Evolutionary conservation across 1,139 yeast genomes (phyloP).

Genomic region (Taphrina betulina): DNA sequence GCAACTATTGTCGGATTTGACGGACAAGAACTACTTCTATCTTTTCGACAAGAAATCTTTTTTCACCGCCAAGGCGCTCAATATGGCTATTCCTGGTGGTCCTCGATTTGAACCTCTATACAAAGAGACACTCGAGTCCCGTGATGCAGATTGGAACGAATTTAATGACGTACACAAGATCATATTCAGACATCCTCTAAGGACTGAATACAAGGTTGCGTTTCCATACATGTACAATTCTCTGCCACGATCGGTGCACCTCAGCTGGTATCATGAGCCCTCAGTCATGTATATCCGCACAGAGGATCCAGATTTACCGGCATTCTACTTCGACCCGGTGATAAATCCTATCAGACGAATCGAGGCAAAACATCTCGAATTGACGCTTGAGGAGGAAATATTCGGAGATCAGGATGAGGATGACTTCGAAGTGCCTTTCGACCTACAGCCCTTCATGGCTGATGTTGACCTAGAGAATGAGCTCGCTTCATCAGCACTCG

Average conservation of each 20-base stretch:
- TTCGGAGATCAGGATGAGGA: constrained; percentile 45
- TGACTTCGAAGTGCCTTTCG: constrained; percentile 48
- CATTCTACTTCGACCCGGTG: constrained; percentile 56
- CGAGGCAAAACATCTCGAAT: constrained; percentile 39
- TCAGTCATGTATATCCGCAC: constrained; percentile 51
- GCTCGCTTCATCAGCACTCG: constrained; percentile 59
- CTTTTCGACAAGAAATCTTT: constrained; percentile 75
- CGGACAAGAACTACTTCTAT: constrained; percentile 61
- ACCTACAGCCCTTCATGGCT: constrained; percentile 52
- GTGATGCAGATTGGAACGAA: constrained; percentile 75
- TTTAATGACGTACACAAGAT: constrained; percentile 85
- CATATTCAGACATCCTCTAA: constrained; percentile 70
- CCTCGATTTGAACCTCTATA: constrained; percentile 92
- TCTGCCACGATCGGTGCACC: constrained; percentile 62
- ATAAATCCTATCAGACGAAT: constrained; percentile 56
- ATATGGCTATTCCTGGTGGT: constrained; percentile 87
- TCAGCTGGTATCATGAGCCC: constrained; percentile 65
- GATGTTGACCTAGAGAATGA: constrained; percentile 51
- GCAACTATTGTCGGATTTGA: constrained; percentile 62
- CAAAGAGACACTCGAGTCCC: constrained; percentile 62
- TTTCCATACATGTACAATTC: constrained; percentile 84
- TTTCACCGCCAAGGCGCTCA: constrained; percentile 85
- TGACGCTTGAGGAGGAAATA: constrained; percentile 39
- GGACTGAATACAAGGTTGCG: constrained; percentile 83
- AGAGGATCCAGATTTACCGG: constrained; percentile 56